Evolutionary conservation across 2,329 filamentous ascomycete species (phyloP).

Genomic region (Botrytis hyacinthi): DNA sequence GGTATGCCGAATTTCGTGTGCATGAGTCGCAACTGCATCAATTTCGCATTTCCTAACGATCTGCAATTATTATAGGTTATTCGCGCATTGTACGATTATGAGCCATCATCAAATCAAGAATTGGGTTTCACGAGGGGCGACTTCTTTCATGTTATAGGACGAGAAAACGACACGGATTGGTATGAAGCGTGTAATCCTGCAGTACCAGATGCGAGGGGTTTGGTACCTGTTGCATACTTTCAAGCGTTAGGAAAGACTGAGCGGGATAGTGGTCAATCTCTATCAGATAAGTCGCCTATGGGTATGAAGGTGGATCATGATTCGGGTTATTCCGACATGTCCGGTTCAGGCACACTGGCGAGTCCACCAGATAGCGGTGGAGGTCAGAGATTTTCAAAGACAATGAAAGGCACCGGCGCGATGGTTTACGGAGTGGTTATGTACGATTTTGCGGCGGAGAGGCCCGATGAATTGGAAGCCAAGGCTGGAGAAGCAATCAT

Average conservation of each 20-base stretch:
- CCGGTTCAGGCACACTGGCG: conserved; percentile 38
- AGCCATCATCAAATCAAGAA: conserved; percentile 72
- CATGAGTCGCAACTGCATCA: not conserved
- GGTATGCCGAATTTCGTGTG: conserved; percentile 45
- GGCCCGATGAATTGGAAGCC: conserved; percentile 93
- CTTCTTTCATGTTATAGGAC: conserved; percentile 96
- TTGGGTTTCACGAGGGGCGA: conserved; percentile 92
- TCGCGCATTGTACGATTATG: conserved; percentile 91
- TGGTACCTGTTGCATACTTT: conserved; percentile 93
- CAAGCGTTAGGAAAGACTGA: conserved; percentile 89
- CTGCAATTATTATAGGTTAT: conserved; percentile 66
- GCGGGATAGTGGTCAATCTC: conserved; percentile 70
- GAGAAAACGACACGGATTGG: conserved; percentile 93
- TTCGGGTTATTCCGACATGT: conserved; percentile 76
- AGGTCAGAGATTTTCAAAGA: conserved; percentile 38
- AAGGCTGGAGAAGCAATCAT: conserved; percentile 96
- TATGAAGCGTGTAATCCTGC: conserved; percentile 98
- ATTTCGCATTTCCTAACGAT: not conserved
- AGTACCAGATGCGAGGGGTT: conserved; percentile 78
- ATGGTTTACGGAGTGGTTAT: conserved; percentile 97
- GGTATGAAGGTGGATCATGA: conserved; percentile 72
- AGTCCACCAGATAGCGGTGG: conserved; percentile 35
- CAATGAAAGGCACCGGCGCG: conserved; percentile 66
- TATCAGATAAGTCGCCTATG: conserved; percentile 54
- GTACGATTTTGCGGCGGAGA: conserved; percentile 93